Percentiles rank a stretch among this genome's conserved stretches.
Evolutionary conservation across 495 filamentous ascomycete species (phyloP).

Genomic region (Wilcoxina mikolae): DNA sequence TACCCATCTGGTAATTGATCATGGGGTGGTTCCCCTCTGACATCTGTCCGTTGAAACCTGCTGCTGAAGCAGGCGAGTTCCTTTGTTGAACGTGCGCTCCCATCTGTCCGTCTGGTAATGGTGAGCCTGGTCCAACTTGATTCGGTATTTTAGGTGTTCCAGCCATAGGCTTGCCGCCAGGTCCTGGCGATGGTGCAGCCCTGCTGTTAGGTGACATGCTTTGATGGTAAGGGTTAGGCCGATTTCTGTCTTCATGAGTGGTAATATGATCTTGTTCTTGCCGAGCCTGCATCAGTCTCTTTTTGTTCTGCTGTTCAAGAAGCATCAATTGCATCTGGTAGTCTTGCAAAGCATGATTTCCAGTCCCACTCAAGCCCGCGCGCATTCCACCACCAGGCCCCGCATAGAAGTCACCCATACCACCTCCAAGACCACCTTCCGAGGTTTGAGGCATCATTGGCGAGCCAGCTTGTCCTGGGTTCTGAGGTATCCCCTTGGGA

Average conservation of each 20-base stretch:
- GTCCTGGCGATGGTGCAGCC: conserved; percentile 75
- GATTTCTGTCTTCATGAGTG: conserved; percentile 37
- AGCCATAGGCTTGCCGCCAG: conserved; percentile 57
- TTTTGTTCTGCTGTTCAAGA: conserved; percentile 97
- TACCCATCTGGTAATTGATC: conserved; percentile 35
- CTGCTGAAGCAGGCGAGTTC: conserved; percentile 66
- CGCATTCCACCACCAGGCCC: conserved; percentile 33
- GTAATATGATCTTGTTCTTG: conserved; percentile 67
- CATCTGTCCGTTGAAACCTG: conserved; percentile 38
- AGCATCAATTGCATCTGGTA: conserved; percentile 99
- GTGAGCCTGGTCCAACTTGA: conserved; percentile 62
- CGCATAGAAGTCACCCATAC: conserved; percentile 54
- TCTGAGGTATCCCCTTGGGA: conserved; percentile 33
- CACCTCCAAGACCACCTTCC: conserved; percentile 32
- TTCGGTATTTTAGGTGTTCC: conserved; percentile 70
- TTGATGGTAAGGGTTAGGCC: conserved; percentile 41
- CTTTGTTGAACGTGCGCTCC: conserved; percentile 44
- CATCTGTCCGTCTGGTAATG: conserved; percentile 61
- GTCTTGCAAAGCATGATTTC: conserved; percentile 91
- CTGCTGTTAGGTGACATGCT: conserved; percentile 70
- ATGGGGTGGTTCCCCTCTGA: conserved; percentile 37
- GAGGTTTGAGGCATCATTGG: conserved; percentile 62
- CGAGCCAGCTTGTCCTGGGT: conserved; percentile 51
- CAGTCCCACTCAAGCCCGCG: conserved; percentile 39
- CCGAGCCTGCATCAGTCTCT: conserved; percentile 86